Evolutionary conservation across 768 basidiomycete species (phyloP).

Genomic region (Naganishia friedmannii): DNA sequence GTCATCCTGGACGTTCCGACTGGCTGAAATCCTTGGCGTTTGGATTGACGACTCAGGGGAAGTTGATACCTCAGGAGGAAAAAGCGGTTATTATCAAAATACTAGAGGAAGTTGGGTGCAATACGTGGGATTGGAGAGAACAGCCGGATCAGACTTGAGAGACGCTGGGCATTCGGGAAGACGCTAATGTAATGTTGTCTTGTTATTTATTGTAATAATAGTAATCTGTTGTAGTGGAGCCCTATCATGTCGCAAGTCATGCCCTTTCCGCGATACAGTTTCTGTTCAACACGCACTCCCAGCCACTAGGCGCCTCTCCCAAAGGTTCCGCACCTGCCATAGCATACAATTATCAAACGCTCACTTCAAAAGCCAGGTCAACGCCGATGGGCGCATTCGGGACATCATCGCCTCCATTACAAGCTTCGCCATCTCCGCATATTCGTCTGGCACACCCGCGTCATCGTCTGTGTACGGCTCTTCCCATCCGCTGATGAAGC

Average conservation of each 20-base stretch:
- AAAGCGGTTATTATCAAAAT: slow-evolving; percentile 18
- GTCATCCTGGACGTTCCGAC: slow-evolving; percentile 25
- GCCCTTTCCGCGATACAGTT: background rate
- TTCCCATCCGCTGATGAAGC: slow-evolving; percentile 15
- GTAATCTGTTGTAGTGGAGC: background rate
- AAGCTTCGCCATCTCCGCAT: slow-evolving; percentile 17
- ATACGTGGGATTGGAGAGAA: slow-evolving; percentile 24
- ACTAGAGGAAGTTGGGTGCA: slow-evolving; percentile 14
- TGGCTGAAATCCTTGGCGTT: slow-evolving; percentile 23
- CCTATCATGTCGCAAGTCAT: background rate
- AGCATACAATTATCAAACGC: background rate
- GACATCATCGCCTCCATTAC: slow-evolving; percentile 20
- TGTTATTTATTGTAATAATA: background rate
- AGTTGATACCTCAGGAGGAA: slow-evolving; percentile 17
- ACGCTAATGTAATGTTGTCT: background rate
- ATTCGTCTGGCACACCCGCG: slow-evolving; percentile 2
- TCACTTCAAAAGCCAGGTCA: slow-evolving; percentile 23
- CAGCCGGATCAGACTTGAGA: background rate
- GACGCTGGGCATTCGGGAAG: background rate
- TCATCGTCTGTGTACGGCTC: slow-evolving; percentile 13
- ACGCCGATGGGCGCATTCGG: slow-evolving; percentile 12
- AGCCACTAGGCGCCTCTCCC: background rate
- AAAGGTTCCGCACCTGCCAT: background rate
- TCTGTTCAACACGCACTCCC: background rate
- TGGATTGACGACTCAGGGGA: slow-evolving; percentile 14